Evolutionary conservation across 169 alveolate species (phyloP).

Genomic region (Plasmodium knowlesi): DNA sequence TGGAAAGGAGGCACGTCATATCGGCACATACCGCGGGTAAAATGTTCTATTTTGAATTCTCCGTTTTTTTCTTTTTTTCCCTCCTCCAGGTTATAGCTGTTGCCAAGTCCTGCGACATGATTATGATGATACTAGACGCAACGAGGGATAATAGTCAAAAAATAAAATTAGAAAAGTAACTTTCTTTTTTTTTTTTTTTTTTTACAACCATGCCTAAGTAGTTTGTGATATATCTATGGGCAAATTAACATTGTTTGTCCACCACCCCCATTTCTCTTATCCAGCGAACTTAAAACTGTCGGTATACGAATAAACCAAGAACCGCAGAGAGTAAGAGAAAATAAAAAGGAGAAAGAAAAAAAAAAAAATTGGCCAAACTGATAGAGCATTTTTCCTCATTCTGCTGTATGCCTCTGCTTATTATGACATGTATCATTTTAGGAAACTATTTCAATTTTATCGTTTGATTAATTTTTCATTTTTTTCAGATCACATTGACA

Average conservation of each 20-base stretch:
- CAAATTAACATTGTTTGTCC: background rate
- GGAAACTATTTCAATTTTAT: background rate
- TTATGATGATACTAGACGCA: constrained; percentile 96
- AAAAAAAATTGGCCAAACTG: background rate
- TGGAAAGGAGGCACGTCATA: background rate
- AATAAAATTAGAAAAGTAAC: constrained; percentile 89
- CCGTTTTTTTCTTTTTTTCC: background rate
- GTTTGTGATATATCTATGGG: background rate
- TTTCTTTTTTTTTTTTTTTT: constrained; percentile 5
- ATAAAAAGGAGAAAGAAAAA: background rate
- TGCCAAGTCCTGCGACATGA: constrained; percentile 96
- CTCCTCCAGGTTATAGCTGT: constrained; percentile 92
- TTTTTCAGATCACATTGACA: constrained; percentile 77
- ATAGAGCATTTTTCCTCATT: background rate
- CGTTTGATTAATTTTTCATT: background rate
- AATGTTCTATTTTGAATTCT: background rate
- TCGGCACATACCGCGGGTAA: background rate
- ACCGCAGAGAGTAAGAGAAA: constrained; percentile 89
- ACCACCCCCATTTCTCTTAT: background rate
- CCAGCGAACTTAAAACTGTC: constrained; percentile 95
- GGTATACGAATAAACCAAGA: constrained; percentile 96
- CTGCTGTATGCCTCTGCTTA: background rate
- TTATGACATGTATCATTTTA: background rate
- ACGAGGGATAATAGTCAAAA: constrained; percentile 95
- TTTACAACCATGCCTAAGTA: background rate